Evolutionary conservation across 1,139 yeast genomes (phyloP), one percentile per base, ranked within the genome.

Genomic region (Yarrowia galli): DNA sequence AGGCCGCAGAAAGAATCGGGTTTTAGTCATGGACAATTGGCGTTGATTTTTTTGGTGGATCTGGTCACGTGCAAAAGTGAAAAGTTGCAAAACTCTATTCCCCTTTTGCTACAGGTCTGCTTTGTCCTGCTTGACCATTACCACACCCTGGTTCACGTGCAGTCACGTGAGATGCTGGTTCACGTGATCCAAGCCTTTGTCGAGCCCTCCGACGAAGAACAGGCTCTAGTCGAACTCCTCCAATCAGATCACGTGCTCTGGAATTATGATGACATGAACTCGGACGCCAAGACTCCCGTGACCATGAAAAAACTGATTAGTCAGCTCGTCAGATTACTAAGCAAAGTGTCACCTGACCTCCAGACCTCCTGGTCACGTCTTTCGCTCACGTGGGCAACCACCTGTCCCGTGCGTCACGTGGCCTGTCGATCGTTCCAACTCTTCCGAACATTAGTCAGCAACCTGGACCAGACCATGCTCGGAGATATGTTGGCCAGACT

Each of bases 351-450:
- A 10, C 86, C 88, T 0, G 83, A 82, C 3, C 79, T 93, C 35
- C 96, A 89, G 73, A 85, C 85, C 65, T 89, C 88, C 67, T 92
- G 99, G 99, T 89, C 97, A 67, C 81, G 89, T 63, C 87, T 87
- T 1, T 91, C 98, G 0, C 81, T 96, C 61, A 83, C 84, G 46
- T 96, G 99, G 99, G 98, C 99, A 0, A 95, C 99, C 0, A 88
- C 97, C 0, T 95, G 99, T 80, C 97, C 98, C 2, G 99, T 95
- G 0, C 84, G 98, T 74, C 99, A 96, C 76, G 86, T 95, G 74
- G 99, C 99, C 0, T 95, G 99, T 73, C 85, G 99, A 40, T 92
- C 98, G 0, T 95, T 96, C 77, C 99, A 96, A 76, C 84, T 92
- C 0, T 95, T 93, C 79, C 82, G 99, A 65, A 91, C 97, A 5